Conservation (phyloP, 2,329 filamentous ascomycete species). For the Aspergillus cejpii region DNA sequence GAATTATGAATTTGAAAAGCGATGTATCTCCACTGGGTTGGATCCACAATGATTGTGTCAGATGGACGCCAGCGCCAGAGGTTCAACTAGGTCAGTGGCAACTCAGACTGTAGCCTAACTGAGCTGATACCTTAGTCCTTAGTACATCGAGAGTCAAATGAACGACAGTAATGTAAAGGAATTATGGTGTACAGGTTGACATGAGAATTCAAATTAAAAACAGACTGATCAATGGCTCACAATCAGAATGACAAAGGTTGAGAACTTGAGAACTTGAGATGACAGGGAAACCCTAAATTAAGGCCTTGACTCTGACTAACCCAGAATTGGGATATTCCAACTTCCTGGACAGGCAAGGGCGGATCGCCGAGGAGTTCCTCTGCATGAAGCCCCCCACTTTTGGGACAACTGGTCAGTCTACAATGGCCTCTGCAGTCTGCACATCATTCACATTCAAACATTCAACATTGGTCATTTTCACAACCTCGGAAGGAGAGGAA, state of each 20-base stretch:
- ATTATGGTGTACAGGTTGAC: too few species aligned
- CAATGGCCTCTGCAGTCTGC: neutral
- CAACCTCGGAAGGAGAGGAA: too few species aligned
- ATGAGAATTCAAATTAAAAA: too few species aligned
- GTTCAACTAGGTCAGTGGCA: constrained; percentile 17
- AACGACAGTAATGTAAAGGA: too few species aligned
- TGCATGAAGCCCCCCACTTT: constrained; percentile 10
- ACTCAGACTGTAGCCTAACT: too few species aligned
- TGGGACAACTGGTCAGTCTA: constrained; percentile 4
- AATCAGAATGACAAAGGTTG: constrained; percentile 16
- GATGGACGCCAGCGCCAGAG: constrained; percentile 15
- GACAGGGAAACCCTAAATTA: neutral
- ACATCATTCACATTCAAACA: too few species aligned
- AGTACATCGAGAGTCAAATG: too few species aligned
- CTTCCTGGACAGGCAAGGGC: constrained; percentile 15
- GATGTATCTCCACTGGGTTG: constrained; percentile 17
- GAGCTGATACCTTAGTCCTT: too few species aligned
- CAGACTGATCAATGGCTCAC: constrained; percentile 2
- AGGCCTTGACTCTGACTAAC: neutral
- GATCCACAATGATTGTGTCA: constrained; percentile 24
- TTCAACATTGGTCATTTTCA: too few species aligned
- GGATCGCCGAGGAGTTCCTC: constrained; percentile 18
- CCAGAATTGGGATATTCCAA: constrained; percentile 7
- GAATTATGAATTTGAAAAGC: neutral
- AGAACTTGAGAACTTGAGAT: too few species aligned